Evolutionary conservation across 2,329 filamentous ascomycete species (phyloP), one percentile per base, ranked within the genome.

Genomic region (Clonostachys rhizophaga): DNA sequence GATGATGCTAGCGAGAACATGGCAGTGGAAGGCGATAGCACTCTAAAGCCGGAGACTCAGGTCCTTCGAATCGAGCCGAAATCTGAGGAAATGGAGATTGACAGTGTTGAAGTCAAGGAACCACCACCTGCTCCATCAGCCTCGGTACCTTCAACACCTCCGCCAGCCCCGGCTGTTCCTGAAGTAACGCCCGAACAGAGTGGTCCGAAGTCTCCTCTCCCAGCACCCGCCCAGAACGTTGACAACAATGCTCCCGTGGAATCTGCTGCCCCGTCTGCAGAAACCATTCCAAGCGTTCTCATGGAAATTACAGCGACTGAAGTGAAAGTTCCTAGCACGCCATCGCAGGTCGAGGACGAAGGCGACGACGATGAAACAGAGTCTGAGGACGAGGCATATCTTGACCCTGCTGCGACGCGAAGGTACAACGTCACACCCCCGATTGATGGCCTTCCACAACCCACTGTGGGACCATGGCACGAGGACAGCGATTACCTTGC

Each of bases 281-380:
- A 30, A 30, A 30, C 24, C 9, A 30, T 30, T 30, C 24, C 24
- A 30, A 30, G 24, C 24, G 24, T 30, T 30, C 24, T 30, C 24
- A 30, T 30, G 24, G 24, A 30, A 30, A 30, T 30, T 10, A 30
- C 24, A 30, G 24, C 24, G 9, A 10, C 30, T 37, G 56, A 47
- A 30, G 61, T 62, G n/a, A 70, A 58, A 33, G 58, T 59, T 6
- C 67, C 68, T 0, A 77, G 68, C 49, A 78, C 70, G 8, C 73
- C 75, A 5, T 78, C 75, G 5, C 74, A 72, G 39, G 65, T 69
- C 33, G 69, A 69, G 33, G 71, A 75, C 16, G 72, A 75, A 34
- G 68, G 78, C 43, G 71, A 75, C n/a, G 72, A 75, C 34, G 68
- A 79, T 44, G 74, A 75, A 43, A 79, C 76, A 3, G 76, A 81